These are phyloP conservation scores for Pouteria campechiana DNA, from an alignment of 179 eudicot species.

Conservation along the genomic window DNA sequence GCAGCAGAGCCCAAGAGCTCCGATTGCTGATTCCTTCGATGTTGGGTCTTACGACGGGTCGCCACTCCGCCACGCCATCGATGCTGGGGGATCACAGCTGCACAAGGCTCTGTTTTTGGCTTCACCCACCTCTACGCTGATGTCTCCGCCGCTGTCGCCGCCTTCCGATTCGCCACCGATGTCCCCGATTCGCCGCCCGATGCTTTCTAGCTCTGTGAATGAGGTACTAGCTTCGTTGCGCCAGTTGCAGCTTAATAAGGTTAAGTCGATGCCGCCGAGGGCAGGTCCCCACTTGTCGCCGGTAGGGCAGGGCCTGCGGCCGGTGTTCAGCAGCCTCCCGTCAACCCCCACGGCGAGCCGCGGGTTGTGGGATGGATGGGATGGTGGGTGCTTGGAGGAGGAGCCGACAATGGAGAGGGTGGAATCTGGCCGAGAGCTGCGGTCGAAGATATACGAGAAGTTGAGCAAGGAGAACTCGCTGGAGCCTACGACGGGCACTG, in stretches of 20 bases:
- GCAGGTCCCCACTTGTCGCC: constrained; percentile 20
- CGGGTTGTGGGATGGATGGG: constrained; percentile 35
- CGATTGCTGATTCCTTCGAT: no score
- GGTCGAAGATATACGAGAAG: constrained; percentile 59
- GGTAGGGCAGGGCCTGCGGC: constrained; percentile 16
- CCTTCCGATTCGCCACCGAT: constrained; percentile 37
- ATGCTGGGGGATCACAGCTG: no score
- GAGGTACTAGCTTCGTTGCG: constrained; percentile 48
- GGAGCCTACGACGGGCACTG: constrained; percentile 3
- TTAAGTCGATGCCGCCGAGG: constrained; percentile 29
- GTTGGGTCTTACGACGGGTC: constrained; percentile 20
- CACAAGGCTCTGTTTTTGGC: no score
- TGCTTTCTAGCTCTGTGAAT: constrained; percentile 24
- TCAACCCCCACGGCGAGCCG: constrained; percentile 37
- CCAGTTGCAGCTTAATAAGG: constrained; percentile 57
- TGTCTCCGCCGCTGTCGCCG: constrained; percentile 20
- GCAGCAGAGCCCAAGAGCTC: constrained; percentile 7
- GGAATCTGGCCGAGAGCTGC: constrained; percentile 47
- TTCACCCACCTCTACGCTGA: no score
- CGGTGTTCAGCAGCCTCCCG: constrained; percentile 48
- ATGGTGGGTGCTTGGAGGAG: constrained; percentile 13
- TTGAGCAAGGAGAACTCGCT: constrained; percentile 51
- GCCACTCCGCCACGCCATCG: constrained; percentile 10
- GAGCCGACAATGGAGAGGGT: constrained; percentile 53
- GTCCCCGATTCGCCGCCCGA: constrained; percentile 22